Evolutionary conservation across 441 rosid genomes (phyloP).

Genomic region (Viola pubescens): DNA sequence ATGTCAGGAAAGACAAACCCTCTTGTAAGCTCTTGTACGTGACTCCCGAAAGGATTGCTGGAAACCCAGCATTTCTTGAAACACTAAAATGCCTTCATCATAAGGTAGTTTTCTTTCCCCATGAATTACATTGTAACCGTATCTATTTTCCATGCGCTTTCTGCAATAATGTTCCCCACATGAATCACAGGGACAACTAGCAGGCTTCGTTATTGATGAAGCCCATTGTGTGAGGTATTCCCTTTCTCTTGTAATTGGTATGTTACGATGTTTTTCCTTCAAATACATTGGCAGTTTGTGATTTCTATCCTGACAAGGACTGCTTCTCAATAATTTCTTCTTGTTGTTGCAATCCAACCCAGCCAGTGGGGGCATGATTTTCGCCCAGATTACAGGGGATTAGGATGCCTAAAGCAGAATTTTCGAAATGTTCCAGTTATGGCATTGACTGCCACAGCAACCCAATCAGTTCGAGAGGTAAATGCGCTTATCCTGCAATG

Average conservation of each 20-base stretch:
- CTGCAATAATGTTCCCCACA: slow-evolving; percentile 5
- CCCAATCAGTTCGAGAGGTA: slow-evolving; percentile 77
- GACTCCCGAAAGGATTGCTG: slow-evolving; percentile 85
- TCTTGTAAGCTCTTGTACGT: slow-evolving; percentile 84
- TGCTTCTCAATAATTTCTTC: slow-evolving; percentile 1
- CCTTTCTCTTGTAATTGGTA: not conserved
- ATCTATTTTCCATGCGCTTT: slow-evolving; percentile 4
- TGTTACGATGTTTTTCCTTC: too few relatives aligned
- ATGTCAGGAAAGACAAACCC: slow-evolving; percentile 52
- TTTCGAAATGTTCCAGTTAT: slow-evolving; percentile 67
- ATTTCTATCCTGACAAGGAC: slow-evolving; percentile 2
- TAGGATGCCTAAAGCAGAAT: slow-evolving; percentile 81
- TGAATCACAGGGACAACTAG: slow-evolving; percentile 53
- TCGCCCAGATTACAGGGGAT: slow-evolving; percentile 81
- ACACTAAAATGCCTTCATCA: slow-evolving; percentile 48
- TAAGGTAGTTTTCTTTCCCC: slow-evolving; percentile 38
- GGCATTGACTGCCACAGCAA: slow-evolving; percentile 95
- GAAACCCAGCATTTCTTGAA: slow-evolving; percentile 61
- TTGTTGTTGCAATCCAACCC: slow-evolving; percentile 17
- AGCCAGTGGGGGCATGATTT: slow-evolving; percentile 99
- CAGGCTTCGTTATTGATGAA: slow-evolving; percentile 91
- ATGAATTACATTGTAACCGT: slow-evolving; percentile 2
- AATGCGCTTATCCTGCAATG: not conserved
- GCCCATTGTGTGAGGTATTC: slow-evolving; percentile 88
- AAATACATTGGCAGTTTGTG: not conserved